These are phyloP conservation scores for Styphnolobium japonicum DNA, from an alignment of 306 rosid genomes.

Conservation along the genomic window DNA sequence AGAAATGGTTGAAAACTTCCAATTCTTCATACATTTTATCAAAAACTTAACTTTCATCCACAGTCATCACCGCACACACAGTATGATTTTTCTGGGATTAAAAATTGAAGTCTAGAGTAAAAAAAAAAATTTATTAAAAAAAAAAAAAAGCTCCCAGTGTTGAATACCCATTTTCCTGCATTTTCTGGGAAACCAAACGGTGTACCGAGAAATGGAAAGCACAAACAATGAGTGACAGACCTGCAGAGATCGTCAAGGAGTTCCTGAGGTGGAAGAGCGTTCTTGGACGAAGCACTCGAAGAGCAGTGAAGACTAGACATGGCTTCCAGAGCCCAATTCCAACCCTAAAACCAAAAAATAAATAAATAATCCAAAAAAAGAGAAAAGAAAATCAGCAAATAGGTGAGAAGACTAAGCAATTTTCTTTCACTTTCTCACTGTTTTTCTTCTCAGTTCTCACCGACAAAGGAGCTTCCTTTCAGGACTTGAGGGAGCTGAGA, in stretches of 20 bases:
- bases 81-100: not conserved
- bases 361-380: too few relatives aligned
- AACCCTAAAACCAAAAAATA: not conserved
- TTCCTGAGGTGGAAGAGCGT: constrained; percentile 83
- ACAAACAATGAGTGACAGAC: constrained; percentile 11
- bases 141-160: not conserved
- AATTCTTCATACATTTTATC: not conserved
- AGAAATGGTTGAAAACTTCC: not conserved
- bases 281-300: constrained; percentile 61
- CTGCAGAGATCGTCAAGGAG: constrained; percentile 98
- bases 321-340: constrained; percentile 18
- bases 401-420: not conserved
- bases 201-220: not conserved
- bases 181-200: constrained; percentile 20
- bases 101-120: not conserved
- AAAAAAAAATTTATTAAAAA: not conserved
- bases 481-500: not conserved
- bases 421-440: not conserved
- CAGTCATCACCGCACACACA: not conserved
- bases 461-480: not conserved
- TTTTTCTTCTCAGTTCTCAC: not conserved
- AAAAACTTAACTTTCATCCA: not conserved
- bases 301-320: constrained; percentile 72
- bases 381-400: not conserved
- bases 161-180: not conserved